phyloP scores from a whole-genome alignment of 2,329 filamentous ascomycete species.

The Rhynchosporium secalis region DNA sequence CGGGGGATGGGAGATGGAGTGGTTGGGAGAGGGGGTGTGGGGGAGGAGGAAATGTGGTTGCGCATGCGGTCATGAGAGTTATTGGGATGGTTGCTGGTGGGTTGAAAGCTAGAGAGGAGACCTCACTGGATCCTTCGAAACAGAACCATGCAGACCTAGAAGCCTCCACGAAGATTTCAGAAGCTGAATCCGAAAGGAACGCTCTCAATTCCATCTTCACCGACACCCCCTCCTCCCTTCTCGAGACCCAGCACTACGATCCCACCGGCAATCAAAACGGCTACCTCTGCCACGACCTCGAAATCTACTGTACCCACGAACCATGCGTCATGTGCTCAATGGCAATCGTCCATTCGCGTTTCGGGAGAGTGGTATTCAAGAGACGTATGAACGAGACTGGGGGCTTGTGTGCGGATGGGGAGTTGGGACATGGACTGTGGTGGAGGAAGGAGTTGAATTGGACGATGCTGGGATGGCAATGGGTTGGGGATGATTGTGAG shows the following conservation, averaged over 20 bases:
- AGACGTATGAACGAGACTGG: constrained; percentile 78
- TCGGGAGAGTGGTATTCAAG: constrained; percentile 81
- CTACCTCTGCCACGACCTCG: constrained; percentile 90
- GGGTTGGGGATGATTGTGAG: background rate
- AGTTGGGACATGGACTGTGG: constrained; percentile 65
- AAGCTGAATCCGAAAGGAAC: background rate
- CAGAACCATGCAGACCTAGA: background rate
- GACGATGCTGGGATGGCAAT: constrained; percentile 78
- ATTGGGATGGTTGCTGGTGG: constrained; percentile 78
- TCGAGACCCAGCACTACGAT: constrained; percentile 60
- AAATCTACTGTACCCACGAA: constrained; percentile 93
- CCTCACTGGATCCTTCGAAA: background rate
- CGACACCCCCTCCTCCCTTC: constrained; percentile 65
- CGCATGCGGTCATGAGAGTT: constrained; percentile 74
- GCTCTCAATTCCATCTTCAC: constrained; percentile 58
- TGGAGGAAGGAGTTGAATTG: constrained; percentile 81
- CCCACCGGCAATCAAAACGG: constrained; percentile 68
- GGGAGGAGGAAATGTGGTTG: constrained; percentile 69
- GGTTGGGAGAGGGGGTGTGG: constrained; percentile 47
- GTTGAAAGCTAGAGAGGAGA: constrained; percentile 42
- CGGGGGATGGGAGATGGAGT: constrained; percentile 74
- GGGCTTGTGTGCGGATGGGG: constrained; percentile 76
- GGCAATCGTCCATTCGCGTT: constrained; percentile 91
- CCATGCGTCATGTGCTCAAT: constrained; percentile 97
- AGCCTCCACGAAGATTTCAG: background rate